Base-by-base conservation (phyloP, 2,329 filamentous ascomycete species). In the Fusarium ramigenum region DNA sequence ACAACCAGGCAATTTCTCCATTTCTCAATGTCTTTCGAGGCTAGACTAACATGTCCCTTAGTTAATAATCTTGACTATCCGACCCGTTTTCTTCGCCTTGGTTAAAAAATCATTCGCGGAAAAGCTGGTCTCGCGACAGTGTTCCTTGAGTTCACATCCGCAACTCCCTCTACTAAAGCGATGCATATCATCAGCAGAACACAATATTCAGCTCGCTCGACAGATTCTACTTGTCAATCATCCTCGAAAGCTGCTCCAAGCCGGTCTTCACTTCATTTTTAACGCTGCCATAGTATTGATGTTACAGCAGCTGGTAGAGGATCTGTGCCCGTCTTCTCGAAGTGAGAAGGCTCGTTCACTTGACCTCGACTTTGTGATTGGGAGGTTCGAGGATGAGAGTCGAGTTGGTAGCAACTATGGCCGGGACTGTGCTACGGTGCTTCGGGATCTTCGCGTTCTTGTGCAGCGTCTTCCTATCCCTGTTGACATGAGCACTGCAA, bases 281-380 rank as follows among this genome's bases (percentile, higher is more conserved):
- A 87, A 86, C 74, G 85, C 86, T 6, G 84, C 85, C 62, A 80
- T 87, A 42, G 81, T 87, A 23, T 80, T 88, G 37, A 82, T 86
- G 60, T 80, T 88, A 60, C 82, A 85, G 65, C 82, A 84, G 66
- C 80, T 87, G 30, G 78, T 86, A 6, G 81, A 81, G 44, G 77
- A 80, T 28, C 79, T 81, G 40, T 65, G 74, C 37, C 66, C 67
- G 28, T 52, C 78, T 73, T 57, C 76, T 66, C 40, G 80, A 39
- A 76, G 78, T 12, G 66, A 72, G 28, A 74, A 72, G 19, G 67
- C 72, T 19, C 70, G 74, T 12, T 70, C 63, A 68, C 49, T 77
- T 50, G 82, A 83, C 44, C 79, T 87, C 25, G 73, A 78, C 4
- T 85, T 84, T 65, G 84, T 83, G 47, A 81, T 84, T 53, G 77